phyloP scores from a whole-genome alignment of 371 early-diverging fungal genomes.

The Mucor ambiguus region DNA sequence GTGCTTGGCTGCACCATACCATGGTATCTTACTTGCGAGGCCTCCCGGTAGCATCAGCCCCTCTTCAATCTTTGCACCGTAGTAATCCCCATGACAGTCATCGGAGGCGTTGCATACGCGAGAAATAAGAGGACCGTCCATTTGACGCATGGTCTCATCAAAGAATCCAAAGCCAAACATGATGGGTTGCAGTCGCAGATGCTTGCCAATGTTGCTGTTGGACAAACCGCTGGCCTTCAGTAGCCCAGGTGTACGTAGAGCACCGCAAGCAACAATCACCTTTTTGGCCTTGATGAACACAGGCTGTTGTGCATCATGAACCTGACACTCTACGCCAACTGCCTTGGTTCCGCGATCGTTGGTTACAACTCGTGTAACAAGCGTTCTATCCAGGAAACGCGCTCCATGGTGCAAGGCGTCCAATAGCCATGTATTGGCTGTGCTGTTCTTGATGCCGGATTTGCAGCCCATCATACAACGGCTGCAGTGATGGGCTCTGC shows the following conservation, averaged over 20 bases:
- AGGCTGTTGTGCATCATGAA: conserved; percentile 9
- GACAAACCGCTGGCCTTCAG: conserved; percentile 63
- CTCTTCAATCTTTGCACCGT: conserved; percentile 68
- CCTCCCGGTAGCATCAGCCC: conserved; percentile 49
- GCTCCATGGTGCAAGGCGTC: conserved; percentile 66
- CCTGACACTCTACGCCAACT: conserved; percentile 49
- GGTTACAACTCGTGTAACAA: conserved; percentile 53
- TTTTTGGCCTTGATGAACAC: conserved; percentile 37
- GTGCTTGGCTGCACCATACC: conserved; percentile 51
- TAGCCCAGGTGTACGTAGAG: conserved; percentile 67
- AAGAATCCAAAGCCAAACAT: conserved; percentile 41
- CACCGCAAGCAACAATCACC: conserved; percentile 66
- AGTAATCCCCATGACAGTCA: conserved; percentile 45
- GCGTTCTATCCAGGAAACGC: conserved; percentile 57
- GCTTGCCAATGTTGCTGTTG: conserved; percentile 66
- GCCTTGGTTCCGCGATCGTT: conserved; percentile 46
- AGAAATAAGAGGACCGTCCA: conserved; percentile 64
- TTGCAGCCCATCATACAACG: conserved; percentile 71
- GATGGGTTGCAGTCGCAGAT: conserved; percentile 53
- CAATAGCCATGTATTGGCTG: conserved; percentile 65
- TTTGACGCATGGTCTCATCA: conserved; percentile 51
- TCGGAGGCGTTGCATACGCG: conserved; percentile 16
- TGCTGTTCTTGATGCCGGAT: conserved; percentile 69
- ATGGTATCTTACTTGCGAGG: conserved; percentile 41
- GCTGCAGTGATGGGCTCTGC: conserved; percentile 66